Conservation (phyloP, 139 green algal species). For the Raphidocelis subcapitata region DNA sequence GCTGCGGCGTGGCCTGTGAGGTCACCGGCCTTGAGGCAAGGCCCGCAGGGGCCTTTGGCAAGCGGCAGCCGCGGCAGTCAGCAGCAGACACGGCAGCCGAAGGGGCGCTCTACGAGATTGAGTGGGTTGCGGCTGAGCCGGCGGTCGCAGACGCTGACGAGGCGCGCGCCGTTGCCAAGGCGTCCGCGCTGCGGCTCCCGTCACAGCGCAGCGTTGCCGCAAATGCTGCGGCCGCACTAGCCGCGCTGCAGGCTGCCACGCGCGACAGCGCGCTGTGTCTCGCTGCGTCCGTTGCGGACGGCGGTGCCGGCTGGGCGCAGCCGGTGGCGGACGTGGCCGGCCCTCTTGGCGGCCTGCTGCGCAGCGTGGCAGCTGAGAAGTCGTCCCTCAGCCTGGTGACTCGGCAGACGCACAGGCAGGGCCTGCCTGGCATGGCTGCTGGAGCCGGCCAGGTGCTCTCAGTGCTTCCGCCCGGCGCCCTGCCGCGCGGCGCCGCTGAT, state of each 20-base stretch:
- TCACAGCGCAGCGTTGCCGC: background rate
- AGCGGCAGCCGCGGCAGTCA: slow-evolving; percentile 1
- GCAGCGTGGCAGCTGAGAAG: slow-evolving; percentile 1
- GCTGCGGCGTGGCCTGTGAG: slow-evolving; percentile 31
- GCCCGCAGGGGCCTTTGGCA: background rate
- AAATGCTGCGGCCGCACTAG: no score
- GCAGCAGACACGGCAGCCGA: background rate
- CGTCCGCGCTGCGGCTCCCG: background rate
- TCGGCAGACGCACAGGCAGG: background rate
- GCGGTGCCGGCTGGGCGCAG: no score
- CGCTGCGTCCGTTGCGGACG: no score
- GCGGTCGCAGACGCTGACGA: background rate
- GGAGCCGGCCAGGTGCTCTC: background rate
- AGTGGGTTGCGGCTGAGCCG: slow-evolving; percentile 21
- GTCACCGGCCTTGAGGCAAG: slow-evolving; percentile 52
- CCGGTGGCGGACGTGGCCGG: no score
- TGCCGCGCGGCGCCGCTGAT: slow-evolving; percentile 13
- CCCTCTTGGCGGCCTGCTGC: background rate
- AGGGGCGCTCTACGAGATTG: slow-evolving; percentile 32
- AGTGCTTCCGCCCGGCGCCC: background rate
- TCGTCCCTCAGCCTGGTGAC: background rate
- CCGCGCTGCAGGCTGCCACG: background rate
- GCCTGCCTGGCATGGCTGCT: background rate
- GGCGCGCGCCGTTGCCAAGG: background rate
- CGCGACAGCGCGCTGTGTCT: no score